Evolutionary conservation across 192 early-diverging fungal genomes (phyloP).

Genomic region (Mortierella alpina): DNA sequence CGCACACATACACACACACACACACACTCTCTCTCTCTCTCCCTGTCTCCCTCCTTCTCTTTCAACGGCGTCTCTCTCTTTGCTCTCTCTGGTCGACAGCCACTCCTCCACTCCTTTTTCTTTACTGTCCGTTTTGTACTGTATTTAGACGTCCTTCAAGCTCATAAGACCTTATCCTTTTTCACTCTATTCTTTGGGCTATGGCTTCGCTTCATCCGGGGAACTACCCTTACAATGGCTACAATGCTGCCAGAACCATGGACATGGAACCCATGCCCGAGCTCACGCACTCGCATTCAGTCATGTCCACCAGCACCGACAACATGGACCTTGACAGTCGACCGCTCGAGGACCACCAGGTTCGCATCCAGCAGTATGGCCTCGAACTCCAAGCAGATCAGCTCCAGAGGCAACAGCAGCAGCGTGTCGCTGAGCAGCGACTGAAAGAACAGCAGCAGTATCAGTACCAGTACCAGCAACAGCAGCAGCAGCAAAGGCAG

Average conservation of each 20-base stretch:
- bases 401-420: slow-evolving; percentile 1
- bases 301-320: background rate
- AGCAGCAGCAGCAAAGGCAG: background rate
- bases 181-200: too few species aligned
- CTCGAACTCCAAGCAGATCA: slow-evolving; percentile 8
- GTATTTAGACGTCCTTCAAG: too few species aligned
- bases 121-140: too few species aligned
- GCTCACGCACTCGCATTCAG: slow-evolving; percentile 16
- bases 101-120: too few species aligned
- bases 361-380: slow-evolving; percentile 9
- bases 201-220: background rate
- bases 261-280: slow-evolving; percentile 36
- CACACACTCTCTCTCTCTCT: slow-evolving; percentile 1
- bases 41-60: background rate
- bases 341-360: slow-evolving; percentile 28
- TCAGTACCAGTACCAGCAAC: background rate
- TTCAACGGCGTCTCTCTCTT: background rate
- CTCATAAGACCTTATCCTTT: too few species aligned
- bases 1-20: background rate
- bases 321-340: slow-evolving; percentile 21
- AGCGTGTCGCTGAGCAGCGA: background rate
- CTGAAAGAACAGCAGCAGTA: background rate
- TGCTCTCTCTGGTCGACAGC: background rate
- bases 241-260: background rate
- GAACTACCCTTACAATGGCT: background rate